Evolutionary conservation across 1,284 basidiomycete genomes (phyloP).

Genomic region (Trametes polyzona): DNA sequence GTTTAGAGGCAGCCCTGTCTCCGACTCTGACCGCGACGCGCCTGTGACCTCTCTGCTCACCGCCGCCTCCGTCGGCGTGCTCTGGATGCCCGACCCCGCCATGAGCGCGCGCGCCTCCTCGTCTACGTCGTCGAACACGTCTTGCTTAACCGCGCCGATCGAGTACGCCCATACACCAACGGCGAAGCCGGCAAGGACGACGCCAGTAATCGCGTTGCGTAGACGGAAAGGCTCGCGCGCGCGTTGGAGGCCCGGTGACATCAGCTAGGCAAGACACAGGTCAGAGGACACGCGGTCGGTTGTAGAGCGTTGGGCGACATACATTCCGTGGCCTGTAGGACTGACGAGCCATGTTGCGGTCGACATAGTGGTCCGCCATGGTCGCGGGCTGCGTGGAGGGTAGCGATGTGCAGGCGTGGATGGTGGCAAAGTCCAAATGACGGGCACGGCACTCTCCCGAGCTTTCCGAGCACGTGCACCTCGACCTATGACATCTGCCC

Average conservation of each 20-base stretch:
- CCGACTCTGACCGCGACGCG: slow-evolving; percentile 5
- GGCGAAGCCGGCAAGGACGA: slow-evolving; percentile 74
- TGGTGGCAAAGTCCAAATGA: neutral
- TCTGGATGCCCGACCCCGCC: slow-evolving; percentile 42
- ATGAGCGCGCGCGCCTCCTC: slow-evolving; percentile 67
- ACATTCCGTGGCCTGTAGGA: slow-evolving; percentile 48
- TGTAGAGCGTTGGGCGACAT: slow-evolving; percentile 19
- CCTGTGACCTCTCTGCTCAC: slow-evolving; percentile 21
- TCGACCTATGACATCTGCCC: neutral
- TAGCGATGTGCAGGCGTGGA: neutral
- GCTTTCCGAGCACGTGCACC: slow-evolving; percentile 6
- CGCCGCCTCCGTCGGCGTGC: slow-evolving; percentile 28
- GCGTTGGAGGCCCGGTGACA: slow-evolving; percentile 86
- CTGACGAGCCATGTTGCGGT: slow-evolving; percentile 37
- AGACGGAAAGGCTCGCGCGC: slow-evolving; percentile 85
- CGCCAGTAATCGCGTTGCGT: slow-evolving; percentile 81
- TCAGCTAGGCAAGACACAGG: slow-evolving; percentile 50
- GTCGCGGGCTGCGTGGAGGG: slow-evolving; percentile 2
- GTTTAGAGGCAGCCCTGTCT: neutral
- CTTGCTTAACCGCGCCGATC: slow-evolving; percentile 91
- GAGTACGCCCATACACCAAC: slow-evolving; percentile 92
- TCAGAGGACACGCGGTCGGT: neutral
- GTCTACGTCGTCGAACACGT: slow-evolving; percentile 86
- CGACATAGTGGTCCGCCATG: slow-evolving; percentile 42
- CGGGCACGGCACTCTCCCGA: neutral